Percentiles rank a stretch among this genome's conserved stretches.
phyloP scores from a whole-genome alignment of 345 rosid genomes.

The Corchorus olitorius region DNA sequence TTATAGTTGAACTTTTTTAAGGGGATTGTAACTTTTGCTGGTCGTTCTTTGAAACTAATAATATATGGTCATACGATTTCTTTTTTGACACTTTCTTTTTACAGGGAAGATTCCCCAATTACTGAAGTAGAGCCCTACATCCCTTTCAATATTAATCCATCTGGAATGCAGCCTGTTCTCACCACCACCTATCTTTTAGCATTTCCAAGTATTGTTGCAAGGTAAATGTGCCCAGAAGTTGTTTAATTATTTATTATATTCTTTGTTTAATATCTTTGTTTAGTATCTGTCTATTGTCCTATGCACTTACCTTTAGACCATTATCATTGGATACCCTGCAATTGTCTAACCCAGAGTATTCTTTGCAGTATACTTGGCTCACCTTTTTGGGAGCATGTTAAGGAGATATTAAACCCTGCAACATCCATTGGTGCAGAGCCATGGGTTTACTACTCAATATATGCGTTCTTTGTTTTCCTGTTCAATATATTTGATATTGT shows the following conservation, averaged over 20 bases:
- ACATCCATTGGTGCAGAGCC: slow-evolving; percentile 85
- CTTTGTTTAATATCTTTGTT: slow-evolving; percentile 10
- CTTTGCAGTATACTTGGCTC: slow-evolving; percentile 71
- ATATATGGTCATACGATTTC: slow-evolving; percentile 13
- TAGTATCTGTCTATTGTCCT: background rate
- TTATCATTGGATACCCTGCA: slow-evolving; percentile 11
- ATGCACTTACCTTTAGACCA: background rate
- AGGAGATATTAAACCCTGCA: slow-evolving; percentile 87
- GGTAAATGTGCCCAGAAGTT: slow-evolving; percentile 42
- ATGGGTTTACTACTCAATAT: slow-evolving; percentile 88
- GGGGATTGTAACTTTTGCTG: background rate
- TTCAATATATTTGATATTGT: slow-evolving; percentile 97
- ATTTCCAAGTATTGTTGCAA: slow-evolving; percentile 88
- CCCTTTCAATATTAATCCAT: slow-evolving; percentile 92
- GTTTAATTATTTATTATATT: background rate
- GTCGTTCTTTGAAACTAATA: slow-evolving; percentile 12
- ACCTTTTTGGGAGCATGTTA: slow-evolving; percentile 72
- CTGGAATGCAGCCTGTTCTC: slow-evolving; percentile 98
- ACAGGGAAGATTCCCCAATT: slow-evolving; percentile 85
- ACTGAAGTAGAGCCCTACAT: slow-evolving; percentile 96
- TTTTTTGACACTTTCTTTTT: slow-evolving; percentile 21
- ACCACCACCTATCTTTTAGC: slow-evolving; percentile 87
- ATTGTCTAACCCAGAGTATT: slow-evolving; percentile 33
- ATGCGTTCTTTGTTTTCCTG: slow-evolving; percentile 83
- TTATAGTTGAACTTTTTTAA: background rate